A percentile compares a stretch with the other conserved stretches of the same genome.
These are phyloP conservation scores for Metarhizium brunneum DNA, from an alignment of 2,329 filamentous ascomycete species.

Conservation along the genomic window DNA sequence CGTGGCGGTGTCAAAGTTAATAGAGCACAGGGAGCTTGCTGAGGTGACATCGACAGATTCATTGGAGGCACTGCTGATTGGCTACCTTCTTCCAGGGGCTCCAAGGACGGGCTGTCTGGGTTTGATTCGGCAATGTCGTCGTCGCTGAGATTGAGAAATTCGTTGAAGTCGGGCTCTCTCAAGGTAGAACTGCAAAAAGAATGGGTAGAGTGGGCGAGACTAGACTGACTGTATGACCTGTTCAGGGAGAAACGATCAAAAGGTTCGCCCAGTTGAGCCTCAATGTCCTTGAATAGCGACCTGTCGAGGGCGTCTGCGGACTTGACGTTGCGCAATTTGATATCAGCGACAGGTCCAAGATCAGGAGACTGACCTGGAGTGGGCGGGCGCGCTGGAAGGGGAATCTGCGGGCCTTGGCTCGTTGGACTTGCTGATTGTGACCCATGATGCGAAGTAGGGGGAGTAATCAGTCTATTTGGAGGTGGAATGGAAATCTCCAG, in stretches of 20 bases:
- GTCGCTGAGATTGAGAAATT: conserved; percentile 45
- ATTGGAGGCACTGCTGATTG: conserved; percentile 10
- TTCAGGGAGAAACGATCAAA: conserved; percentile 16
- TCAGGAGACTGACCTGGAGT: conserved; percentile 24
- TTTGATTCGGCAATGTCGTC: conserved; percentile 46
- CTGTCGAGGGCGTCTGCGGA: conserved; percentile 20
- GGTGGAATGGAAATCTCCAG: conserved; percentile 11
- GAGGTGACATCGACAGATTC: conserved; percentile 13
- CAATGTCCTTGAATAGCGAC: conserved; percentile 16
- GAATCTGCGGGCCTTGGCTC: conserved; percentile 10
- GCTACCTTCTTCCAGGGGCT: conserved; percentile 1
- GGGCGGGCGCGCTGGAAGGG: conserved; percentile 12
- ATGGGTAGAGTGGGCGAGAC: conserved; percentile 18
- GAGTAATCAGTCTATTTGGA: conserved; percentile 19
- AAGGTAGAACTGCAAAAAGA: conserved; percentile 28
- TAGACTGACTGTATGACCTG: conserved; percentile 20
- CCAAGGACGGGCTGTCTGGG: conserved; percentile 11
- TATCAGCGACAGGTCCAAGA: conserved; percentile 15
- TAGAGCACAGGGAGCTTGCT: conserved; percentile 20
- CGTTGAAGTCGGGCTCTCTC: conserved; percentile 41
- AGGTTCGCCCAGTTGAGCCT: conserved; percentile 16
- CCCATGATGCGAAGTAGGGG: conserved; percentile 19
- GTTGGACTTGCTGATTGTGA: conserved; percentile 1
- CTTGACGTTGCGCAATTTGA: conserved; percentile 17
- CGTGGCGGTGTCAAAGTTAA: conserved; percentile 37